Evolutionary conservation across 352 stramenopile species (phyloP).

Genomic region (Elongisporangium undulatum): DNA sequence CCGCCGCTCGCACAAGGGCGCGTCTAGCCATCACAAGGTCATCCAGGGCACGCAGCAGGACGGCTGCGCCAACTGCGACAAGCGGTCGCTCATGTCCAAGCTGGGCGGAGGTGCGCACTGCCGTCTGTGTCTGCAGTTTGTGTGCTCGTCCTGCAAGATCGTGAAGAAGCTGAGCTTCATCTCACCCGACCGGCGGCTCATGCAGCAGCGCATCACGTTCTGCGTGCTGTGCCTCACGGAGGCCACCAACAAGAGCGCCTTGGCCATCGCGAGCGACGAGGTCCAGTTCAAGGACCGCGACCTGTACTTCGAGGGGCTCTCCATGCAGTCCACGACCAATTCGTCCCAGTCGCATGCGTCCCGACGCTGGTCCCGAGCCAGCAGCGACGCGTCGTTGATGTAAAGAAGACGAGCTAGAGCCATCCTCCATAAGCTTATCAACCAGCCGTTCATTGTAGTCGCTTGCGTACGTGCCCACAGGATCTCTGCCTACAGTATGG

Average conservation of each 20-base stretch:
- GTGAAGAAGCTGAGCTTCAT: slow-evolving; percentile 32
- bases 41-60: slow-evolving; percentile 11
- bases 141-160: slow-evolving; percentile 32
- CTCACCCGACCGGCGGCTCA: slow-evolving; percentile 22
- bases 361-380: neutral
- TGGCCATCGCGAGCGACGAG: slow-evolving; percentile 22
- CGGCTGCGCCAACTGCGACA: slow-evolving; percentile 22
- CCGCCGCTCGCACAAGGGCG: slow-evolving; percentile 2
- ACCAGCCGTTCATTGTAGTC: neutral
- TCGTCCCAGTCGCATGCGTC: neutral
- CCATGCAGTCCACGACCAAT: neutral
- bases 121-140: slow-evolving; percentile 26
- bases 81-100: slow-evolving; percentile 10
- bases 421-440: neutral
- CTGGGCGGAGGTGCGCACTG: slow-evolving; percentile 17
- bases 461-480: neutral
- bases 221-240: slow-evolving; percentile 26
- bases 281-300: slow-evolving; percentile 15
- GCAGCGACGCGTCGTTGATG: neutral
- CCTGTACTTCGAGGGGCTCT: neutral
- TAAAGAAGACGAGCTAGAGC: no score
- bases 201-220: slow-evolving; percentile 34
- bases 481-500: neutral
- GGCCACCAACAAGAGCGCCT: slow-evolving; percentile 23
- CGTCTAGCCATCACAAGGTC: slow-evolving; percentile 10